Percentiles rank a stretch among this genome's conserved stretches.
phyloP scores from a whole-genome alignment of 108 stramenopile species.

The Pelagomonas calceolata region DNA sequence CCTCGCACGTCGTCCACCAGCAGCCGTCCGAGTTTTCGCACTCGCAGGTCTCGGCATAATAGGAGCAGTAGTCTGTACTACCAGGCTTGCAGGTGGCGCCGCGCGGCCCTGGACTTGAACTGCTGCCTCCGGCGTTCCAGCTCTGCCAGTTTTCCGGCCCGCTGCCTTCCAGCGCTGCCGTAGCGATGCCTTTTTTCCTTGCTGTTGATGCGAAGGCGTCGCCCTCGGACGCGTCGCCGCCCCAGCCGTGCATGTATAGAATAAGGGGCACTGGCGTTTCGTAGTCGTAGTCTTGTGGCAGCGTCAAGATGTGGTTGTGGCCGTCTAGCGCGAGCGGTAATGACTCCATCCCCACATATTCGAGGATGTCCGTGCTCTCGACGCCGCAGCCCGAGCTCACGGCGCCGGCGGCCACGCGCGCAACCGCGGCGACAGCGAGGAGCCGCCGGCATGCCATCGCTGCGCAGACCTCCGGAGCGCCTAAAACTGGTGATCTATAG shows the following conservation, averaged over 20 bases:
- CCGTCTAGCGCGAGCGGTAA: too few relatives aligned
- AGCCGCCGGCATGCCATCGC: too few relatives aligned
- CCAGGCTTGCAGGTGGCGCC: conserved; percentile 5
- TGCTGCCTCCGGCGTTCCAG: conserved; percentile 16
- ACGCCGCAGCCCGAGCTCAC: too few relatives aligned
- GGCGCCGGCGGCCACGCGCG: too few relatives aligned
- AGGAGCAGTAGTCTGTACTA: background rate
- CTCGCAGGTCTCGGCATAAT: conserved; percentile 15
- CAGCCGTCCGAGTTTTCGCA: conserved; percentile 7
- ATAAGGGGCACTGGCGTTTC: conserved; percentile 9
- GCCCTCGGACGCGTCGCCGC: conserved; percentile 6
- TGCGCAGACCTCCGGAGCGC: too few relatives aligned
- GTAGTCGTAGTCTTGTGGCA: too few relatives aligned
- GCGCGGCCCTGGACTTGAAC: background rate
- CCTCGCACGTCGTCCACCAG: conserved; percentile 19
- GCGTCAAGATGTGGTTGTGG: too few relatives aligned
- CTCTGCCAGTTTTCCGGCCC: conserved; percentile 5
- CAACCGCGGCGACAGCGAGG: too few relatives aligned
- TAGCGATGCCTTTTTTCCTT: conserved; percentile 8
- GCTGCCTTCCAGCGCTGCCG: conserved; percentile 12
- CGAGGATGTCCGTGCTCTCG: too few relatives aligned
- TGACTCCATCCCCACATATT: too few relatives aligned
- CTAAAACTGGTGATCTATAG: too few relatives aligned
- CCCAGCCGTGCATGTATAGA: conserved; percentile 24
- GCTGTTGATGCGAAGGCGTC: conserved; percentile 4